Base-by-base conservation (phyloP, 352 stramenopile genomes). In the Phytopythium litorale region DNA sequence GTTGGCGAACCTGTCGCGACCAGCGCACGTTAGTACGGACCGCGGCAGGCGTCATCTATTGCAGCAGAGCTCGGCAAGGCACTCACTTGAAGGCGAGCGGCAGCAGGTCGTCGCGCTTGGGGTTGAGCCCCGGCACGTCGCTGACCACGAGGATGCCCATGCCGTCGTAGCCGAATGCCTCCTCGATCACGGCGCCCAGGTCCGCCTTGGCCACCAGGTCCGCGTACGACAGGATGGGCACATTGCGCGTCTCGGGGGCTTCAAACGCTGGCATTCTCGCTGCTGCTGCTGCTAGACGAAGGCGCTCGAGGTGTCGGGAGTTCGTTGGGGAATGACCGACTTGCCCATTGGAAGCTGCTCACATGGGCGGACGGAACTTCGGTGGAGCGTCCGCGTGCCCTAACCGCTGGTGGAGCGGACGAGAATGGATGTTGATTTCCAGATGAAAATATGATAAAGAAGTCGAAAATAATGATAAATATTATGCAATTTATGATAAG, bases 91-190 rank as follows among this genome's bases (percentile, higher is more conserved):
- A 94, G n/a, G 91, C 91, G 32, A 97, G 74, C 5, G 92, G 83
- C 35, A 99, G 71, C 51, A 98, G 72, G 42, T 68, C 68, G 53
- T 75, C 66, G 19, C 93, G 81, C 71, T 85, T 89, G 35, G 80
- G 62, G 51, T 81, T 73, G 58, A 97, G 82, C 49, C 81, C 80
- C 4, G 91, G 89, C 21, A 98, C 90, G 62, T 84, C 88, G 46
- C 76, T 87, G 21, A 98, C 89, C 12, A 85, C 88, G 45, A 98
- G 64, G 61, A 98, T 92, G 45, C 92, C 93, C 60, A 98, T 84
- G 42, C 92, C 93, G 61, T 97, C 80, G 62, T 83, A 85, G 56
- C 91, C 92, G 49, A 97, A 98, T 3, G 92, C 92, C 25, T 82
- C 71, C 50, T 93, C 79, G 51, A 93, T 86, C 33, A 73, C 56